phyloP scores from a whole-genome alignment of 805 yeast genomes.

The Ogataea zsoltii region DNA sequence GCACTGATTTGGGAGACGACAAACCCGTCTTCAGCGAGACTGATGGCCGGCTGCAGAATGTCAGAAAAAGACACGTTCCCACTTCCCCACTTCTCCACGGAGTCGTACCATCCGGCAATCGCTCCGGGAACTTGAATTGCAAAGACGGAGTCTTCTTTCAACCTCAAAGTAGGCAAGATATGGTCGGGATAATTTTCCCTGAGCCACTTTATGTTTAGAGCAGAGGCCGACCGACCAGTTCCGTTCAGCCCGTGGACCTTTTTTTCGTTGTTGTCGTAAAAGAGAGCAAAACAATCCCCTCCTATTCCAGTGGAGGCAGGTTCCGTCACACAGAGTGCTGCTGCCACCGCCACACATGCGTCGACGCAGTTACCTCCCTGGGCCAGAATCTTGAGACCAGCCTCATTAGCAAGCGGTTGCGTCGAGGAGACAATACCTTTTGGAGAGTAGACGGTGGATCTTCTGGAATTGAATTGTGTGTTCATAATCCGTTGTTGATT shows the following conservation, averaged over 20 bases:
- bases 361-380: conserved; percentile 75
- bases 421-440: conserved; percentile 74
- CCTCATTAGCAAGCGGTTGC: conserved; percentile 76
- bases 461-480: conserved; percentile 46
- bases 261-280: conserved; percentile 49
- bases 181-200: conserved; percentile 41
- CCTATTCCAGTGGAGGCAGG: conserved; percentile 67
- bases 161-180: conserved; percentile 44
- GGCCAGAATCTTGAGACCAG: conserved; percentile 64
- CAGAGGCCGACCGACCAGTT: conserved; percentile 66
- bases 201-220: conserved; percentile 49
- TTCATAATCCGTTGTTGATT: conserved; percentile 6
- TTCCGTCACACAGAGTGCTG: conserved; percentile 55
- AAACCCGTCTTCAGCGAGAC: conserved; percentile 67
- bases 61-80: conserved; percentile 61
- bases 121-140: conserved; percentile 78
- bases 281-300: conserved; percentile 68
- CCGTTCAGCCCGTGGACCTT: conserved; percentile 72
- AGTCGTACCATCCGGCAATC: conserved; percentile 77
- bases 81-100: conserved; percentile 70
- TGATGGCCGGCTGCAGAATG: conserved; percentile 63
- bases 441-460: conserved; percentile 73
- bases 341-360: conserved; percentile 61
- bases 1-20: conserved; percentile 64
- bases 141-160: conserved; percentile 54